phyloP scores from a whole-genome alignment of 2,329 filamentous ascomycete genomes.

The Sphaerulina vaccinii region DNA sequence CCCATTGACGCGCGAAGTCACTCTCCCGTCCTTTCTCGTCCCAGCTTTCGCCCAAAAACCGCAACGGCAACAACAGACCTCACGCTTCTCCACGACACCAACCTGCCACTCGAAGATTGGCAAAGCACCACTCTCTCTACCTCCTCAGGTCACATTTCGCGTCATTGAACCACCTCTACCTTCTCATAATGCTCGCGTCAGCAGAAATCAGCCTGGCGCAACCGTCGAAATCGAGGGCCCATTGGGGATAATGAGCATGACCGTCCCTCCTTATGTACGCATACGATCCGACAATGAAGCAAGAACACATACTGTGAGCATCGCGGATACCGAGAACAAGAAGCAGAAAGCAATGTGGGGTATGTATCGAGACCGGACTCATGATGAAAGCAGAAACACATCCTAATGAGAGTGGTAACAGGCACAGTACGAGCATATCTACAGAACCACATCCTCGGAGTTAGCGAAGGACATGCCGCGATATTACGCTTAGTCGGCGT shows the following conservation, averaged over 20 bases:
- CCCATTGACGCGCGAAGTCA: conserved; percentile 18
- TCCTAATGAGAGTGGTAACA: conserved; percentile 40
- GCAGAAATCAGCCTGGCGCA: conserved; percentile 58
- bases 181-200: conserved; percentile 57
- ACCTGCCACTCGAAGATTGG: conserved; percentile 78
- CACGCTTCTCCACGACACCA: conserved; percentile 70
- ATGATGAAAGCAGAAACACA: not conserved
- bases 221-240: conserved; percentile 78
- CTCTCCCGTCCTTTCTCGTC: conserved; percentile 67
- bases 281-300: conserved; percentile 65
- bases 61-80: conserved; percentile 29
- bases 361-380: conserved; percentile 44
- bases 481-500: conserved; percentile 92
- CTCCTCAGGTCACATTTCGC: conserved; percentile 75
- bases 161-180: conserved; percentile 62
- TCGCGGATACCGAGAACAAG: conserved; percentile 66
- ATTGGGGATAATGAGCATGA: conserved; percentile 72
- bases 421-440: conserved; percentile 88
- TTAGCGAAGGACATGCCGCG: conserved; percentile 93
- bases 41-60: conserved; percentile 61
- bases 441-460: conserved; percentile 85
- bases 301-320: conserved; percentile 65
- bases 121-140: conserved; percentile 73
- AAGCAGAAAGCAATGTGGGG: conserved; percentile 96
- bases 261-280: conserved; percentile 75